A percentile compares a stretch with the other conserved stretches of the same genome.
phyloP scores from a whole-genome alignment of 2,329 filamentous ascomycete genomes.

The Epichloe scottii region DNA sequence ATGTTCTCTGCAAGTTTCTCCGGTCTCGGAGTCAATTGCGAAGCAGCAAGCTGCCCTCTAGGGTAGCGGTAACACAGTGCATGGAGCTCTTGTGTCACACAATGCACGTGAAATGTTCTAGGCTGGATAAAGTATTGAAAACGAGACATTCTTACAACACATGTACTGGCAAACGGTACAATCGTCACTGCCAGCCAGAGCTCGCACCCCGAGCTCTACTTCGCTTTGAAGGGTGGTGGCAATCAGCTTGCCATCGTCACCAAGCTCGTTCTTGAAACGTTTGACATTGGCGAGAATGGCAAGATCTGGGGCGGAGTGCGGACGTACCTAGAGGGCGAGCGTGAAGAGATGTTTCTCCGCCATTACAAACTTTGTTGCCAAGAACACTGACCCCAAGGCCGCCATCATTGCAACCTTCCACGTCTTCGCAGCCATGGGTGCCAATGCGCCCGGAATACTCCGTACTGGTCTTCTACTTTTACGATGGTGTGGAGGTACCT shows the following conservation, averaged over 20 bases:
- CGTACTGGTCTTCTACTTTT: slow-evolving; percentile 53
- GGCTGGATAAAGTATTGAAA: no score
- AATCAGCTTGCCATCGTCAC: slow-evolving; percentile 42
- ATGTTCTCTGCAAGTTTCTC: no score
- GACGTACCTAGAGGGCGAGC: slow-evolving; percentile 17
- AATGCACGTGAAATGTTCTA: no score
- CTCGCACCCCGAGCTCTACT: slow-evolving; percentile 35
- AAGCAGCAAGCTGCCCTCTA: no score
- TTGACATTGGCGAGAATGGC: slow-evolving; percentile 25
- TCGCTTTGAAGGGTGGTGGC: slow-evolving; percentile 42
- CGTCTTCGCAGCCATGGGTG: slow-evolving; percentile 6
- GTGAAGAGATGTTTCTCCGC: slow-evolving; percentile 29
- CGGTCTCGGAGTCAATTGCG: no score
- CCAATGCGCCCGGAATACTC: slow-evolving; percentile 34
- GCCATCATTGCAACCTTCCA: slow-evolving; percentile 46
- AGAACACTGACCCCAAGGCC: slow-evolving; percentile 47
- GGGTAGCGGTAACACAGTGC: no score
- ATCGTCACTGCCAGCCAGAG: slow-evolving; percentile 31
- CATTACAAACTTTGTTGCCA: slow-evolving; percentile 41
- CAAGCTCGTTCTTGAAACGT: slow-evolving; percentile 30
- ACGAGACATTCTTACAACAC: no score
- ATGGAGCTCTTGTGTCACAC: no score
- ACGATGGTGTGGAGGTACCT: slow-evolving; percentile 43
- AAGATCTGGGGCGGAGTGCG: slow-evolving; percentile 32
- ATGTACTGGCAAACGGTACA: slow-evolving; percentile 37